Evolutionary conservation across 1,139 yeast genomes (phyloP).

Genomic region (Geotrichum reessii): DNA sequence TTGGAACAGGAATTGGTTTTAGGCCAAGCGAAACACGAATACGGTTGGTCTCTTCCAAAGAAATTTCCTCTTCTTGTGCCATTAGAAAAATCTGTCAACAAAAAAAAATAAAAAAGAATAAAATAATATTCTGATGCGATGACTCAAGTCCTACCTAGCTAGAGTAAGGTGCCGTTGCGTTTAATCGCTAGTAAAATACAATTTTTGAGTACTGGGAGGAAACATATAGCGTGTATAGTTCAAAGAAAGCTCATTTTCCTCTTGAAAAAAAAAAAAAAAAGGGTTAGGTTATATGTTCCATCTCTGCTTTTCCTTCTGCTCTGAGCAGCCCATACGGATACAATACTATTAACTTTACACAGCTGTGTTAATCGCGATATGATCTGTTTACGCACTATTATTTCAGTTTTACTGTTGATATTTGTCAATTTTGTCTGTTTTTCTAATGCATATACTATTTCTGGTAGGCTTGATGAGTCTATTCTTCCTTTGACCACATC

Average conservation of each 20-base stretch:
- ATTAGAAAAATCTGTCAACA: constrained; percentile 8
- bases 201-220: background rate
- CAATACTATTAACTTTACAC: background rate
- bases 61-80: constrained; percentile 21
- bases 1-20: constrained; percentile 34
- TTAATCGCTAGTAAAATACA: background rate
- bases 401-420: background rate
- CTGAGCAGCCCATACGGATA: background rate
- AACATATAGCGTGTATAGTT: no score
- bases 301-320: background rate
- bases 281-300: background rate
- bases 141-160: background rate
- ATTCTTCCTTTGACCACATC: constrained; percentile 15
- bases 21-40: constrained; percentile 29
- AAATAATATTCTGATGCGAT: background rate
- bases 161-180: no score
- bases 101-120: background rate
- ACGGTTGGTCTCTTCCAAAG: constrained; percentile 32
- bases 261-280: background rate
- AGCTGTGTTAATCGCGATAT: background rate
- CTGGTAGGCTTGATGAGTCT: constrained; percentile 17
- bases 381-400: background rate
- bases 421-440: background rate
- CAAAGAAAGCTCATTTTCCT: no score
- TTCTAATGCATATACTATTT: constrained; percentile 13